These are phyloP conservation scores for Achlya hypogyna DNA, from an alignment of 352 stramenopile species.

Conservation along the genomic window DNA sequence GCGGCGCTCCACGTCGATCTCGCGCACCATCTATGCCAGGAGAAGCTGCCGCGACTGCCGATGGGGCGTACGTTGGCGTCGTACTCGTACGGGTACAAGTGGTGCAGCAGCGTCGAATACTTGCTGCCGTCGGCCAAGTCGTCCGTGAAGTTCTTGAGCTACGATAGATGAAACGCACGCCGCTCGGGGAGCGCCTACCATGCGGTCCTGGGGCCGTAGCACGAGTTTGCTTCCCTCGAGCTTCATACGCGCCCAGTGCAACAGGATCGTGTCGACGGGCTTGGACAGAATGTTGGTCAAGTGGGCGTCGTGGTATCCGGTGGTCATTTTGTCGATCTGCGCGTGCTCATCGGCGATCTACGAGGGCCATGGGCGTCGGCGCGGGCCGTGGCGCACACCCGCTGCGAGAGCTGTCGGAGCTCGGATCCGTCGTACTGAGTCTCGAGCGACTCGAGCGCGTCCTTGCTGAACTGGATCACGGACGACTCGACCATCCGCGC, in stretches of 20 bases:
- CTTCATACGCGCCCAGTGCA: slow-evolving; percentile 72
- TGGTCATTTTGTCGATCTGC: slow-evolving; percentile 11
- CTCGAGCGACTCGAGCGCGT: slow-evolving; percentile 73
- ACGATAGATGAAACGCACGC: not conserved
- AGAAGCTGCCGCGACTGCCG: too few relatives aligned
- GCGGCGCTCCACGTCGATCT: slow-evolving; percentile 60
- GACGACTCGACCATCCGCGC: slow-evolving; percentile 75
- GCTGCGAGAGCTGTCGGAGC: slow-evolving; percentile 36
- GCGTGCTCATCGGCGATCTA: not conserved
- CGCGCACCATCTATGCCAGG: slow-evolving; percentile 65
- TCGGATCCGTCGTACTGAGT: slow-evolving; percentile 59
- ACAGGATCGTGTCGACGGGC: slow-evolving; percentile 59
- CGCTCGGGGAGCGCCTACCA: not conserved
- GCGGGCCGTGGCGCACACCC: not conserved
- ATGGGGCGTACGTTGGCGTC: slow-evolving; percentile 47
- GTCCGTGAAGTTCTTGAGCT: slow-evolving; percentile 66
- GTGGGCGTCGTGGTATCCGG: not conserved
- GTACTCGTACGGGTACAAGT: slow-evolving; percentile 63
- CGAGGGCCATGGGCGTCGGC: not conserved
- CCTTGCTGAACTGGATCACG: slow-evolving; percentile 76
- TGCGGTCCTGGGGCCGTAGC: slow-evolving; percentile 54
- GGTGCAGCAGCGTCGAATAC: slow-evolving; percentile 63
- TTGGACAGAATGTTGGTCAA: slow-evolving; percentile 25
- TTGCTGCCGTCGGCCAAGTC: slow-evolving; percentile 56
- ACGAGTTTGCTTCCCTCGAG: slow-evolving; percentile 48